Evolutionary conservation across 176 grass and related monocot species (phyloP).

Genomic region (Melocanna baccifera): DNA sequence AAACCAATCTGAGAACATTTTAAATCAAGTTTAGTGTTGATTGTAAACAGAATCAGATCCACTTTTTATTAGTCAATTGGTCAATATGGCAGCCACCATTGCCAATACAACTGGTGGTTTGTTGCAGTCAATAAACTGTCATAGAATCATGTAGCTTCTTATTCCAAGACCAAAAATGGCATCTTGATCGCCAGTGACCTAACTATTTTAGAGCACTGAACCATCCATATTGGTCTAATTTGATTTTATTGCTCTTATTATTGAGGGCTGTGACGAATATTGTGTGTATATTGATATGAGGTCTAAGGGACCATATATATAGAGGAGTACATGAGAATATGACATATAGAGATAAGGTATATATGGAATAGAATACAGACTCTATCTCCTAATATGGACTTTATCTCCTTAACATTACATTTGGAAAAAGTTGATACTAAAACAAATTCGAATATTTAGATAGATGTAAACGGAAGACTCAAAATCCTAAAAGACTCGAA

Average conservation of each 20-base stretch:
- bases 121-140: not conserved
- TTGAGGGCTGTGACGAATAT: no score
- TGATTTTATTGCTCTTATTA: not conserved
- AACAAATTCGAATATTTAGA: no score
- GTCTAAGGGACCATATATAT: no score
- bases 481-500: no score
- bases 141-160: not conserved
- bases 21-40: not conserved
- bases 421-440: no score
- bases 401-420: no score
- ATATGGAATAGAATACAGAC: no score
- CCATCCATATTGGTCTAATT: not conserved
- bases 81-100: constrained; percentile 6
- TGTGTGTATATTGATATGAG: no score
- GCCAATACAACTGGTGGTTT: constrained; percentile 3
- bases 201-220: not conserved
- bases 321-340: no score
- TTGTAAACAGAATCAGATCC: not conserved
- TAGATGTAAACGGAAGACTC: no score
- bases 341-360: no score
- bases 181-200: not conserved
- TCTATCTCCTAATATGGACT: no score
- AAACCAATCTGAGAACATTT: constrained; percentile 12
- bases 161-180: not conserved
- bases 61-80: constrained; percentile 4